Evolutionary conservation across 768 basidiomycete species (phyloP).

Genomic region (Mycena amicta): DNA sequence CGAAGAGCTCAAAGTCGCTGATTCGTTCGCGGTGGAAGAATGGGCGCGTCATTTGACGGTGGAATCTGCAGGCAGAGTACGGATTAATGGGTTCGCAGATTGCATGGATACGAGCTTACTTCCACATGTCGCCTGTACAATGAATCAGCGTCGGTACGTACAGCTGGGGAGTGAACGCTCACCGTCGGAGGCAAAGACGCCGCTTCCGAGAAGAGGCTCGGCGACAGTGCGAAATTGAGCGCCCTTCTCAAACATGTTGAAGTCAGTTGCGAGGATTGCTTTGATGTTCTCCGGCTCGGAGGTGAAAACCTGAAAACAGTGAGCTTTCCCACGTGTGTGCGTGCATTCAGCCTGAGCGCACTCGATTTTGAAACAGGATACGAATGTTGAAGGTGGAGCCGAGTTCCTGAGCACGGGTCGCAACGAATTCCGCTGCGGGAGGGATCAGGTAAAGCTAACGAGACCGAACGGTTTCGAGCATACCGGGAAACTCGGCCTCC

Average conservation of each 20-base stretch:
- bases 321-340: not conserved
- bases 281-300: slow-evolving; percentile 52
- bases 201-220: slow-evolving; percentile 17
- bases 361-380: slow-evolving; percentile 12
- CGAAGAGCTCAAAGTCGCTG: slow-evolving; percentile 63
- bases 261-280: slow-evolving; percentile 49
- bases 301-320: slow-evolving; percentile 38
- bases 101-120: slow-evolving; percentile 39
- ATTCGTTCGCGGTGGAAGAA: slow-evolving; percentile 67
- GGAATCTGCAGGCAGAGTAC: slow-evolving; percentile 44
- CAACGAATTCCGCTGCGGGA: too few relatives aligned
- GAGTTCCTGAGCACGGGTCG: too few relatives aligned
- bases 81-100: not conserved
- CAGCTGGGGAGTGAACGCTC: not conserved
- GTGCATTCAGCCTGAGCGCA: not conserved
- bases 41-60: slow-evolving; percentile 66
- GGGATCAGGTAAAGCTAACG: too few relatives aligned
- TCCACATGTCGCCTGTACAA: slow-evolving; percentile 70
- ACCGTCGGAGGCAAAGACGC: not conserved
- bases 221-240: slow-evolving; percentile 5
- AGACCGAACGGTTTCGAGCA: too few relatives aligned
- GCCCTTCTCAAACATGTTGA: slow-evolving; percentile 51
- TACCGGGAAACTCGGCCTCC: too few relatives aligned
- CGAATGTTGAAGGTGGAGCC: too few relatives aligned
- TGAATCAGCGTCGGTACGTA: not conserved